Evolutionary conservation across 441 rosid species (phyloP), one percentile per base, ranked within the genome.

Genomic region (Eruca vesicaria): DNA sequence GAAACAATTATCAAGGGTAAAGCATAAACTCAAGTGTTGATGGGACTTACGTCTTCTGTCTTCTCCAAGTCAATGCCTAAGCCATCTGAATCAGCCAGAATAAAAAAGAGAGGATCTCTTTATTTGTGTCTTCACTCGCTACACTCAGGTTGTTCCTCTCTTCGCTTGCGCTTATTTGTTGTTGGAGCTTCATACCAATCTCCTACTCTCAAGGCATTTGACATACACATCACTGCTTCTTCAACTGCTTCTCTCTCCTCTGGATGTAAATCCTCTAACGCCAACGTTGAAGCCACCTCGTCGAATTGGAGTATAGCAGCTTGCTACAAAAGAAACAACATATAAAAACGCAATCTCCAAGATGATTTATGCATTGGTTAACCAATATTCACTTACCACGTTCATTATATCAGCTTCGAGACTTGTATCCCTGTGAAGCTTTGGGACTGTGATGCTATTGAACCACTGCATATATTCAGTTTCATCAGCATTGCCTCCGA

Each of bases 401-500:
- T 75, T 79, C 80, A 75, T 79, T 67, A 79, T 75, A 70, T 79
- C 82, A 16, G 80, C 73, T 23, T 79, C 82, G 0, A 79, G 79
- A 56, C 73, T 75, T 69, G 82, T 79, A 75, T 79, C 80, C 71
- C 82, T 79, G 36, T 79, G 79, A 65, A 79, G 79, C 61, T 75
- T 79, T 23, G 79, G 76, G 72, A 79, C 70, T 14, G 79, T 75
- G 60, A 79, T 79, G 79, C 73, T 79, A 48, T 71, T 74, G 61
- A 69, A 79, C 82, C 82, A 79, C 65, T 70, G 82, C 82, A 79
- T 75, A 61, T 75, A 79, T 60, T 75, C 82, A 19, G 0, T 70
- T 59, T 74, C 82, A 55, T 79, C 79, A 29, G 26, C 73, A 21
- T 32, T 71, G 4, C 70, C 79, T 75, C 65, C 82, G 16, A 2